phyloP scores from a whole-genome alignment of 768 basidiomycete species.

The Suillus brevipes region DNA sequence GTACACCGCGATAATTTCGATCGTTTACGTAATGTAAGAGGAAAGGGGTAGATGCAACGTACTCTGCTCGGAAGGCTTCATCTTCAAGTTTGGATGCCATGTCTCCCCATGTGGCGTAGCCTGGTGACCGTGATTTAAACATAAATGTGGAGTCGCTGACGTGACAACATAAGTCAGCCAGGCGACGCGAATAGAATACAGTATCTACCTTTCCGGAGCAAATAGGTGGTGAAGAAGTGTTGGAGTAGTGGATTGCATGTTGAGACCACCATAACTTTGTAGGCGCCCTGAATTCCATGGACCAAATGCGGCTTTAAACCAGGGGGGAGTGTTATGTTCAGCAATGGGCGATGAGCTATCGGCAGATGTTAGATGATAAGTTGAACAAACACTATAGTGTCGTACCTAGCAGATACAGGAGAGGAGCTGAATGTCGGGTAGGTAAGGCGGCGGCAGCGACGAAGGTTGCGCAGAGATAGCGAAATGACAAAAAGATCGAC shows the following conservation, averaged over 20 bases:
- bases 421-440: slow-evolving; percentile 21
- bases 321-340: slow-evolving; percentile 27
- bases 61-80: slow-evolving; percentile 81
- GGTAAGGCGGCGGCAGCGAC: not conserved
- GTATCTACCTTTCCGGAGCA: slow-evolving; percentile 60
- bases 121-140: slow-evolving; percentile 40
- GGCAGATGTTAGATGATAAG: slow-evolving; percentile 27
- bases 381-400: slow-evolving; percentile 32
- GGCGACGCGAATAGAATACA: slow-evolving; percentile 22
- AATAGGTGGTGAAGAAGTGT: slow-evolving; percentile 74
- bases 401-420: slow-evolving; percentile 38
- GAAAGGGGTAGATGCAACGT: slow-evolving; percentile 45
- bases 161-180: slow-evolving; percentile 18
- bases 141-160: slow-evolving; percentile 40
- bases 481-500: slow-evolving; percentile 3
- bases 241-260: slow-evolving; percentile 59
- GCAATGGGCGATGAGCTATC: slow-evolving; percentile 31
- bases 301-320: slow-evolving; percentile 26
- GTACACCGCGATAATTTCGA: slow-evolving; percentile 22
- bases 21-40: slow-evolving; percentile 31
- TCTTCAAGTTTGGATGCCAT: slow-evolving; percentile 69
- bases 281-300: slow-evolving; percentile 31
- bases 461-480: not conserved
- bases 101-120: slow-evolving; percentile 75
- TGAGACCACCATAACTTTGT: slow-evolving; percentile 47